These are phyloP conservation scores for Agarophyton chilense DNA, from an alignment of 23 red algal species.

Conservation along the genomic window DNA sequence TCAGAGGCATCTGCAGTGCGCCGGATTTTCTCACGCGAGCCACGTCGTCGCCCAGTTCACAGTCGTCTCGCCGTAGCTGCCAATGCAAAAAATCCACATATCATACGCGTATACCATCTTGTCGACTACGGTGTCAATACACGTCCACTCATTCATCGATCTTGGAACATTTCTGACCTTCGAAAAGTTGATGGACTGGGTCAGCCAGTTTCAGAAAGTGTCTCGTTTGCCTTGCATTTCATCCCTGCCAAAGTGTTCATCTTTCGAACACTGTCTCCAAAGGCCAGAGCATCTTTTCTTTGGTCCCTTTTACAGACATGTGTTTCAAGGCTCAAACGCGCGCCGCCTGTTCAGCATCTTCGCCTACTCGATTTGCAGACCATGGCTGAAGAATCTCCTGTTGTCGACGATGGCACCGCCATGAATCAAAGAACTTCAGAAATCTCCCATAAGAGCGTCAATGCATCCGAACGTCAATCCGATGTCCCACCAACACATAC, in stretches of 20 bases:
- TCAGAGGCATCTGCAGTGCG: slow-evolving; percentile 43
- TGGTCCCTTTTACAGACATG: slow-evolving; percentile 60
- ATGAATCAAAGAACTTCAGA: background rate
- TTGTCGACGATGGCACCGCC: background rate
- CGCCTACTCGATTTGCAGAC: slow-evolving; percentile 66
- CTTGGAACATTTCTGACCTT: slow-evolving; percentile 55
- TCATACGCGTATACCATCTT: slow-evolving; percentile 60
- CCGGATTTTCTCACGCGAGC: slow-evolving; percentile 61
- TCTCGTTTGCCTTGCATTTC: slow-evolving; percentile 47
- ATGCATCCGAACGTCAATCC: slow-evolving; percentile 1
- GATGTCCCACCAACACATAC: slow-evolving; percentile 20
- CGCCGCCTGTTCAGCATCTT: slow-evolving; percentile 46
- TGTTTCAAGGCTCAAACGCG: slow-evolving; percentile 40
- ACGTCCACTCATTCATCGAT: slow-evolving; percentile 36
- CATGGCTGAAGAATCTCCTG: slow-evolving; percentile 12
- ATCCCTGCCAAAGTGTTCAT: slow-evolving; percentile 18
- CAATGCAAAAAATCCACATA: slow-evolving; percentile 25
- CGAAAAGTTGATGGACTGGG: slow-evolving; percentile 68
- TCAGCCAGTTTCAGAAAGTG: slow-evolving; percentile 1
- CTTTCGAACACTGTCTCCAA: slow-evolving; percentile 10
- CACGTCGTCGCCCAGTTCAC: slow-evolving; percentile 45
- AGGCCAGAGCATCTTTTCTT: slow-evolving; percentile 43
- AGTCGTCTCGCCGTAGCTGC: slow-evolving; percentile 42
- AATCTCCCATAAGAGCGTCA: slow-evolving; percentile 4
- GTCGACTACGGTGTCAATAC: slow-evolving; percentile 42